These are phyloP conservation scores for Vitis rupestris DNA, from an alignment of 164 flowering plant genomes.

Conservation along the genomic window DNA sequence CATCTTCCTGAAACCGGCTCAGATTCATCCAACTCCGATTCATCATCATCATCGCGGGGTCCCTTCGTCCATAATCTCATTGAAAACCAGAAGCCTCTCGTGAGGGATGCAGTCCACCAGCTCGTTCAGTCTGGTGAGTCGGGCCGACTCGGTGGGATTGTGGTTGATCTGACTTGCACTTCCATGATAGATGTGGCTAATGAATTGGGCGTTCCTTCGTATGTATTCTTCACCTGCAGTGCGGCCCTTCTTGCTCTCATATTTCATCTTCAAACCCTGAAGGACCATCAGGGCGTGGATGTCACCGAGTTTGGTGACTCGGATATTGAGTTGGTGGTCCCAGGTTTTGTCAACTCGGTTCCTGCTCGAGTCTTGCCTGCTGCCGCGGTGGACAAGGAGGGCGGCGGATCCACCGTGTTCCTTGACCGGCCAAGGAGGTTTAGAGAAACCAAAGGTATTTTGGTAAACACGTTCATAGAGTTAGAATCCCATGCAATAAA, in stretches of 20 bases:
- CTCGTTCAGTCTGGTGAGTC: background rate
- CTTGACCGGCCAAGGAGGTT: background rate
- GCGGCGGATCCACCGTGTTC: background rate
- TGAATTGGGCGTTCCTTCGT: constrained; percentile 6
- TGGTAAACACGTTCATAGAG: constrained; percentile 28
- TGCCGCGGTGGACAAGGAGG: background rate
- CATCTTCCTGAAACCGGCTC: background rate
- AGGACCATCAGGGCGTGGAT: constrained; percentile 2
- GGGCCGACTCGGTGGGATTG: constrained; percentile 15
- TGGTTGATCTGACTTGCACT: constrained; percentile 21
- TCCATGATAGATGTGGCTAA: constrained; percentile 16
- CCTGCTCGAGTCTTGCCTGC: background rate
- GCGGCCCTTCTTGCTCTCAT: constrained; percentile 15
- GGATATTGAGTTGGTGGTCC: background rate
- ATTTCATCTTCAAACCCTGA: constrained; percentile 2
- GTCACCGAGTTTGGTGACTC: constrained; percentile 8
- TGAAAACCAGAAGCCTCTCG: background rate
- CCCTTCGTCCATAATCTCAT: background rate
- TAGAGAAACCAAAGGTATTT: constrained; percentile 21
- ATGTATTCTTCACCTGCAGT: constrained; percentile 15
- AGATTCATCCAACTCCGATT: too few relatives aligned
- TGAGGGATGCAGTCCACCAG: background rate
- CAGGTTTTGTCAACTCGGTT: too few relatives aligned
- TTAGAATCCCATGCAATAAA: constrained; percentile 20
- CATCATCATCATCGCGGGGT: too few relatives aligned